phyloP scores from a whole-genome alignment of 352 stramenopile genomes.

The Globisporangium echinulatum region DNA sequence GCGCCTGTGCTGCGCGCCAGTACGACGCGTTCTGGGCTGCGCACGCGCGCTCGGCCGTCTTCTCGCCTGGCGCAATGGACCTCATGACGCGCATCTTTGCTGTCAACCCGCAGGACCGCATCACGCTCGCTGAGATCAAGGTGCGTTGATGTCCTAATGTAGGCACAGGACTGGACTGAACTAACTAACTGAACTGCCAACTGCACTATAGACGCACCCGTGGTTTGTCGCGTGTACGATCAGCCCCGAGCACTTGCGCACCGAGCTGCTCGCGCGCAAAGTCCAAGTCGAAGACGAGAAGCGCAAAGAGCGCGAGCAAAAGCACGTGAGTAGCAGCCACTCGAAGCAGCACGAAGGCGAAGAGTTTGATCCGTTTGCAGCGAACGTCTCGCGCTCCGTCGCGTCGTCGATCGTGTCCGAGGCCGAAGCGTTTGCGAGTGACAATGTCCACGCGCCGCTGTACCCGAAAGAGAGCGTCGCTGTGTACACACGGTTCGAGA shows the following conservation, averaged over 20 bases:
- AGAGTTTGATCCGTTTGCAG: slow-evolving; percentile 62
- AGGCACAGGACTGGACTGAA: too few species aligned
- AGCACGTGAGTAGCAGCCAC: slow-evolving; percentile 7
- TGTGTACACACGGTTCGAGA: slow-evolving; percentile 76
- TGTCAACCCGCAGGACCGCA: slow-evolving; percentile 62
- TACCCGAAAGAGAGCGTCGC: slow-evolving; percentile 55
- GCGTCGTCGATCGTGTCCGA: slow-evolving; percentile 28
- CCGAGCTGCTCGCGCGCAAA: slow-evolving; percentile 56
- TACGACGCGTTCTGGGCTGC: slow-evolving; percentile 79
- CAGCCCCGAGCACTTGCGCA: slow-evolving; percentile 29
- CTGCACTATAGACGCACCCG: slow-evolving; percentile 28
- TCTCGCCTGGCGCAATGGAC: slow-evolving; percentile 65
- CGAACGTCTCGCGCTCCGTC: slow-evolving; percentile 37
- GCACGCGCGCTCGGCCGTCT: slow-evolving; percentile 60
- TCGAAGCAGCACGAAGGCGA: slow-evolving; percentile 39
- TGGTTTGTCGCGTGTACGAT: slow-evolving; percentile 56
- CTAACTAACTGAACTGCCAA: too few species aligned
- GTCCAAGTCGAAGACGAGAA: slow-evolving; percentile 29
- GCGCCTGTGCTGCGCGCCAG: slow-evolving; percentile 58
- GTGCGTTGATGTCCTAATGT: slow-evolving; percentile 10
- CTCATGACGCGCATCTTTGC: slow-evolving; percentile 69
- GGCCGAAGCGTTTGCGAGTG: slow-evolving; percentile 9
- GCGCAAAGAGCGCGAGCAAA: slow-evolving; percentile 21
- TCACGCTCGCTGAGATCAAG: slow-evolving; percentile 78
- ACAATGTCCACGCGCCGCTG: slow-evolving; percentile 29